Base-by-base conservation (phyloP, 345 rosid genomes). In the Acer campestre region DNA sequence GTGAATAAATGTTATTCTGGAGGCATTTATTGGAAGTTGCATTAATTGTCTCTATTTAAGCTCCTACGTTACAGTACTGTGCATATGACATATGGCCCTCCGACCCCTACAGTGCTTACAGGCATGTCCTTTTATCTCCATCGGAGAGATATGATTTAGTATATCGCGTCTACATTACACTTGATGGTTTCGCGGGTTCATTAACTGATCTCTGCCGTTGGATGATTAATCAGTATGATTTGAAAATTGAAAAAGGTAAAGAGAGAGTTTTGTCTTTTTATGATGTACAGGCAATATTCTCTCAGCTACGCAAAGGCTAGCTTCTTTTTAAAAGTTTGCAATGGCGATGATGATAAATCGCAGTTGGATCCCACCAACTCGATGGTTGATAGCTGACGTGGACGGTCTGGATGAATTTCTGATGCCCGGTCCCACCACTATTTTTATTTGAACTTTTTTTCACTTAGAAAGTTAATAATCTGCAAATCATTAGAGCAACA, bases 41-140 rank as follows among this genome's bases (percentile, higher is more conserved):
- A 17, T 35, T 23, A 40, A 38, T 77, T 78, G 77, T 83, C 53
- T 42, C 25, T 16, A 74, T 59, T 18, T 42, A 9, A n/a, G 38
- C 38, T 10, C 17, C 76, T 76, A 75, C 82, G 83, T 80, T 62
- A 18, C 71, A 73, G 75, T 48, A 68, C 59, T 46, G 65, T 49
- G 63, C 64, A 17, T 16, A 25, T 67, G 79, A 76, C 81, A 76
- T 76, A 70, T 80, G 86, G 68, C 69, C 72, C 64, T 14, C 9
- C 51, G 59, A 64, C 61, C 18, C 48, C 67, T 53, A 66, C n/a
- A 7, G 65, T 29, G 78, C 71, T 73, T 74, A n/a, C 78, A 31
- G 51, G 10, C 70, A 71, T 51, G 42, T 35, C 58, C 74, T 75
- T 20, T 55, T 27, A 56, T 56, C 58, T n/a, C 25, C 42, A 14